phyloP scores from a whole-genome alignment of 208 protist genomes.

The Trypanosoma rangeli region DNA sequence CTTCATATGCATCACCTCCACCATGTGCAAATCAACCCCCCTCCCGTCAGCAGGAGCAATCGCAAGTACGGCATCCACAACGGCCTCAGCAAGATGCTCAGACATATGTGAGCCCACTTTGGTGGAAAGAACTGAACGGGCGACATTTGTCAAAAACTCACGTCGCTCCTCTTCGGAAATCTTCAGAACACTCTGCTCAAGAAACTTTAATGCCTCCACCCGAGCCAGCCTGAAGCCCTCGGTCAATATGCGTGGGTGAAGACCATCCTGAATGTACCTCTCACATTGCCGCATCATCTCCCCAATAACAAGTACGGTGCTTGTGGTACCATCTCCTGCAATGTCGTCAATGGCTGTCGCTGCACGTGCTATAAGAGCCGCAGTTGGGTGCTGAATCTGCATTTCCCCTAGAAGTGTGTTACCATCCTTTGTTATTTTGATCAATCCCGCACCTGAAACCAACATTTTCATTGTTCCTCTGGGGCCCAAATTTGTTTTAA shows the following conservation, averaged over 20 bases:
- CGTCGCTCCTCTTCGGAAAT: constrained; percentile 69
- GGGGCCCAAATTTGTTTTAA: constrained; percentile 99
- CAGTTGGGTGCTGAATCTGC: constrained; percentile 99
- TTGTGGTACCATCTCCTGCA: constrained; percentile 99
- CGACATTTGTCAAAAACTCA: constrained; percentile 96
- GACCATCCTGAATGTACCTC: constrained; percentile 97
- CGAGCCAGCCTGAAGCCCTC: constrained; percentile 98
- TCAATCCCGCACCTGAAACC: constrained; percentile 98
- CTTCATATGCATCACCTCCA: constrained; percentile 99
- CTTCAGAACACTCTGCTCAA: constrained; percentile 66
- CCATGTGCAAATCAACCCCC: constrained; percentile 98
- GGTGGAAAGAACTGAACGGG: constrained; percentile 94
- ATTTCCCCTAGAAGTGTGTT: constrained; percentile 99
- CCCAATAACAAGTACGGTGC: constrained; percentile 98
- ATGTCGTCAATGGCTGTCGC: constrained; percentile 99
- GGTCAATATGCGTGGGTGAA: constrained; percentile 98
- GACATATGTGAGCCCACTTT: constrained; percentile 89
- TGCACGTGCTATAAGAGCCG: constrained; percentile 98
- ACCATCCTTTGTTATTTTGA: constrained; percentile 99
- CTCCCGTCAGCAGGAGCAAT: constrained; percentile 74
- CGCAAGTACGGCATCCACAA: constrained; percentile 96
- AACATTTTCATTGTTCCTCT: constrained; percentile 99
- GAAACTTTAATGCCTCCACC: constrained; percentile 90
- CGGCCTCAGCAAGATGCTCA: constrained; percentile 89
- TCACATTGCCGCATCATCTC: constrained; percentile 99